phyloP scores from a whole-genome alignment of 139 green algal species.

The Diplosphaera chodatii region DNA sequence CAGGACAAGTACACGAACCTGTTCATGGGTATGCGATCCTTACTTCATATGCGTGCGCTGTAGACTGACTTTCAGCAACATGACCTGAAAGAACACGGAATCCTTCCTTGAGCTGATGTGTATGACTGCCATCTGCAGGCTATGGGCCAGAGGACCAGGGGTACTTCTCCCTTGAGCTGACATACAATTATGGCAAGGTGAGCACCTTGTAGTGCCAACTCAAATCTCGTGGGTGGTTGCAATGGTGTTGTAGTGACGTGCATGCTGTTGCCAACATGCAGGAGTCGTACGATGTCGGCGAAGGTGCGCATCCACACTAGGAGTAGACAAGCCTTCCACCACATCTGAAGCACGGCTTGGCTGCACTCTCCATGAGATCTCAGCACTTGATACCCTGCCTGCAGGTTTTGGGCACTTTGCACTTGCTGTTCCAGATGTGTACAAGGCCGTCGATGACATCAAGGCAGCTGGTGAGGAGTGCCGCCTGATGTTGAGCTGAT shows the following conservation, averaged over 20 bases:
- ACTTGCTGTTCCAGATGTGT: slow-evolving; percentile 69
- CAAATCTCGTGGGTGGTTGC: not conserved
- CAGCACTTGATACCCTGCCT: no score
- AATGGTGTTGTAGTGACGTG: slow-evolving; percentile 2
- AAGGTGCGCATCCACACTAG: no score
- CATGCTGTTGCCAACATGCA: slow-evolving; percentile 34
- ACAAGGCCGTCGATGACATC: slow-evolving; percentile 53
- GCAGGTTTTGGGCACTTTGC: slow-evolving; percentile 96
- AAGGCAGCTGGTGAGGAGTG: slow-evolving; percentile 33
- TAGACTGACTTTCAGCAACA: no score
- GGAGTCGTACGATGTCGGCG: slow-evolving; percentile 75
- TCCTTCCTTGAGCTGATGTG: no score
- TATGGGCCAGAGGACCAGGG: slow-evolving; percentile 52
- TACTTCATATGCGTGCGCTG: no score
- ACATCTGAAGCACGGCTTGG: no score
- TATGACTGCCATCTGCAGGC: no score
- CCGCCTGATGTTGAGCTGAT: not conserved
- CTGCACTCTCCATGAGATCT: no score
- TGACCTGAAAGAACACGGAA: no score
- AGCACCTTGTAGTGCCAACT: no score
- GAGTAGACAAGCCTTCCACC: no score
- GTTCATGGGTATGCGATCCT: slow-evolving; percentile 47
- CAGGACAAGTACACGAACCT: slow-evolving; percentile 80
- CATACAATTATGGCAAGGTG: slow-evolving; percentile 7
- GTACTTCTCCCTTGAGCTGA: slow-evolving; percentile 60